Evolutionary conservation across 2,329 filamentous ascomycete species (phyloP).

Genomic region (Colletotrichum spaethianum): DNA sequence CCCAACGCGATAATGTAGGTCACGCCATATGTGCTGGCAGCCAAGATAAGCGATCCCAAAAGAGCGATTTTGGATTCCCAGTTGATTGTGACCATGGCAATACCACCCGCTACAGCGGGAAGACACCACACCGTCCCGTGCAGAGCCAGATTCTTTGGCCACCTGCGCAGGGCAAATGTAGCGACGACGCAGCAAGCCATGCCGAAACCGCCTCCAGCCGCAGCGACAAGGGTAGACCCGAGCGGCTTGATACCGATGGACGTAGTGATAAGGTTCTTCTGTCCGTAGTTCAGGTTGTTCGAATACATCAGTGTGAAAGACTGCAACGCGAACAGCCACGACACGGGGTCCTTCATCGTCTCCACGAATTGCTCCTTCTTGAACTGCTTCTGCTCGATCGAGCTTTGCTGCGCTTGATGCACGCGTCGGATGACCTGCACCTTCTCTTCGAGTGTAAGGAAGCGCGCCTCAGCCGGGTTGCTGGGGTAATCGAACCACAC

Average conservation of each 20-base stretch:
- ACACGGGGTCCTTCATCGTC: slow-evolving; percentile 49
- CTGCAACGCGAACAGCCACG: slow-evolving; percentile 50
- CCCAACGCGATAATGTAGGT: slow-evolving; percentile 54
- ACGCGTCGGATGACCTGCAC: slow-evolving; percentile 47
- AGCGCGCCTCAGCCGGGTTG: slow-evolving; percentile 43
- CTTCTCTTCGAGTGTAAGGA: slow-evolving; percentile 44
- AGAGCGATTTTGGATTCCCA: slow-evolving; percentile 50
- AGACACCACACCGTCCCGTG: slow-evolving; percentile 50
- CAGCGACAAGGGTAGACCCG: slow-evolving; percentile 56
- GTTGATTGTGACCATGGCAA: slow-evolving; percentile 50
- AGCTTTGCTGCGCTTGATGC: slow-evolving; percentile 51
- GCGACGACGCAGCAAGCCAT: slow-evolving; percentile 51
- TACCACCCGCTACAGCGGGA: slow-evolving; percentile 48
- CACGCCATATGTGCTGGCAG: slow-evolving; percentile 50
- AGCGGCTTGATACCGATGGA: slow-evolving; percentile 53
- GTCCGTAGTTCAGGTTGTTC: slow-evolving; percentile 57
- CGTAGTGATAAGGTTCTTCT: slow-evolving; percentile 55
- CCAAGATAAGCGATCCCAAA: slow-evolving; percentile 50
- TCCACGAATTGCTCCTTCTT: slow-evolving; percentile 50
- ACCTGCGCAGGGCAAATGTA: slow-evolving; percentile 47
- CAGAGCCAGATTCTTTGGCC: slow-evolving; percentile 50
- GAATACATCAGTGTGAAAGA: slow-evolving; percentile 52
- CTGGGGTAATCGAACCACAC: slow-evolving; percentile 52
- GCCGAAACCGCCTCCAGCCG: slow-evolving; percentile 54
- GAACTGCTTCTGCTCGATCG: slow-evolving; percentile 56